phyloP scores from a whole-genome alignment of 208 protist species.

The Vickermania ingenoplastis region DNA sequence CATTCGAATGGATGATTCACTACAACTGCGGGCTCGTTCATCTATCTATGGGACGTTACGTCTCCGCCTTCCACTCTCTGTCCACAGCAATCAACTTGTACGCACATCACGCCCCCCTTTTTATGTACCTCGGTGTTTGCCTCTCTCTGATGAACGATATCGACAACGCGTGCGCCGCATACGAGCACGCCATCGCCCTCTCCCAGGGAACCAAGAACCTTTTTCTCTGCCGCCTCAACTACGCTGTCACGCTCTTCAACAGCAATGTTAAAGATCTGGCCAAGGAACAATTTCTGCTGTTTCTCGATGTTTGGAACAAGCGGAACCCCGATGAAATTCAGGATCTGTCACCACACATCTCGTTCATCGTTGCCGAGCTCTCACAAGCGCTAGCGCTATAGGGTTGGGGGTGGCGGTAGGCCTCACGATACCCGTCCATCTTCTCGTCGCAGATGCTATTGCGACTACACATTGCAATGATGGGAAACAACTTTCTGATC shows the following conservation, averaged over 20 bases:
- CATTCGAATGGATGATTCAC: conserved; percentile 95
- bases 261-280: conserved; percentile 29
- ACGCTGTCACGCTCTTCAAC: conserved; percentile 82
- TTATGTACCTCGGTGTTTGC: conserved; percentile 92
- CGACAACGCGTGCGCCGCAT: conserved; percentile 90
- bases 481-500: too few species aligned
- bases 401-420: neutral
- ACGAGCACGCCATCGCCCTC: conserved; percentile 84
- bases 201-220: conserved; percentile 28
- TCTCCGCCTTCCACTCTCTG: conserved; percentile 94
- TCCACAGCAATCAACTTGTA: conserved; percentile 88
- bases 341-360: conserved; percentile 19
- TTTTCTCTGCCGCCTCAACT: conserved; percentile 88
- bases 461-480: too few species aligned
- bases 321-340: conserved; percentile 19
- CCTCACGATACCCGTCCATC: too few species aligned
- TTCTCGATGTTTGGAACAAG: conserved; percentile 30
- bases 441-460: too few species aligned
- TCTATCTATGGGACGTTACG: conserved; percentile 82
- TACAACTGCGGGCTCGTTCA: conserved; percentile 95
- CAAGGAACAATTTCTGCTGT: conserved; percentile 30
- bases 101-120: conserved; percentile 69
- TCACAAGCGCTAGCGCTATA: conserved; percentile 6
- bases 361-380: conserved; percentile 14
- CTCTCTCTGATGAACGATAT: conserved; percentile 91